Evolutionary conservation across 805 yeast genomes (phyloP).

Genomic region (Metschnikowia koreensis): DNA sequence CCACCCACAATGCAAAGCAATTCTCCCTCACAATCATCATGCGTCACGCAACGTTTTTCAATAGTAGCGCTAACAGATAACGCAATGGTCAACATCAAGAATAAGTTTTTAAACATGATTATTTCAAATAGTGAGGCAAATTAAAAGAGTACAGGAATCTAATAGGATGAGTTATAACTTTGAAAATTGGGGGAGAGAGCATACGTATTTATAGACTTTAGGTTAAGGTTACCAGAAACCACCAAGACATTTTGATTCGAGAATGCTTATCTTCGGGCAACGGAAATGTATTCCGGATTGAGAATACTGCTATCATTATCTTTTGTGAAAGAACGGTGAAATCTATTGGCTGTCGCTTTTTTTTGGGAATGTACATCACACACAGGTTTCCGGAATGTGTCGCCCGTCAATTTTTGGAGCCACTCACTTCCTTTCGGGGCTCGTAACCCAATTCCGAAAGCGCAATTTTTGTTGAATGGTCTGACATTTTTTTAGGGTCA

Average conservation of each 20-base stretch:
- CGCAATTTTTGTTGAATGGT: too few species aligned
- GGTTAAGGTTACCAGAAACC: background rate
- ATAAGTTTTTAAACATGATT: background rate
- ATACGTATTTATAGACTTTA: background rate
- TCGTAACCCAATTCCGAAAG: too few species aligned
- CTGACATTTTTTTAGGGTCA: too few species aligned
- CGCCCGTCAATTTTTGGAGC: too few species aligned
- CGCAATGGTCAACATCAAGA: background rate
- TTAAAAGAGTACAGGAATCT: background rate
- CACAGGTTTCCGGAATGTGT: too few species aligned
- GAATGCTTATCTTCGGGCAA: background rate
- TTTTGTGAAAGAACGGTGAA: too few species aligned
- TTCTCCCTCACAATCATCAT: background rate
- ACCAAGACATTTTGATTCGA: background rate
- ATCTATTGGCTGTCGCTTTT: too few species aligned
- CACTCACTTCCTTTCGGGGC: too few species aligned
- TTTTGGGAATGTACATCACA: too few species aligned
- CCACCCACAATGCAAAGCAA: background rate
- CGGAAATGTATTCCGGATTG: background rate
- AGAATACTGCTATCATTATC: background rate
- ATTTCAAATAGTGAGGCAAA: background rate
- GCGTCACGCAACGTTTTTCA: background rate
- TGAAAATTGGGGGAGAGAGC: background rate
- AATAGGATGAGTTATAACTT: too few species aligned
- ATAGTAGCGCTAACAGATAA: background rate